Conservation (phyloP, 495 filamentous ascomycete species). For the Hypomontagnella monticulosa region DNA sequence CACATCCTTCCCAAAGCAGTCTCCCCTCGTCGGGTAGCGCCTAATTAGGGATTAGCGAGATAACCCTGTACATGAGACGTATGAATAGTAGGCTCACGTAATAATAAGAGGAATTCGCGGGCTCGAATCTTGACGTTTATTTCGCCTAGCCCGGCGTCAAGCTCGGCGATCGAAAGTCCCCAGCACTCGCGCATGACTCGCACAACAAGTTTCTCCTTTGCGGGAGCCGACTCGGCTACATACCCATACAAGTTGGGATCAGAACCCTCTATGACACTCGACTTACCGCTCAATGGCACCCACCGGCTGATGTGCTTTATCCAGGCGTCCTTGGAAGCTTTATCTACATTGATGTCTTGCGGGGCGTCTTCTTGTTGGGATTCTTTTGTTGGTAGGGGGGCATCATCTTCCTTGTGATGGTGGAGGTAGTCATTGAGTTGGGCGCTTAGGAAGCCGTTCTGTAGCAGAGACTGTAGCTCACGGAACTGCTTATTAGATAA, state of each 20-base stretch:
- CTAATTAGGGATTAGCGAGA: slow-evolving; percentile 34
- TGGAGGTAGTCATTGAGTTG: slow-evolving; percentile 56
- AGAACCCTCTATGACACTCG: slow-evolving; percentile 1
- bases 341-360: background rate
- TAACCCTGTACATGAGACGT: background rate
- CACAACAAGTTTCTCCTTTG: slow-evolving; percentile 50
- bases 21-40: slow-evolving; percentile 49
- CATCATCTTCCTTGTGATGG: background rate
- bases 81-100: slow-evolving; percentile 42
- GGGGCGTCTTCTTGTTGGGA: background rate
- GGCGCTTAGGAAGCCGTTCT: slow-evolving; percentile 51
- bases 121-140: slow-evolving; percentile 44
- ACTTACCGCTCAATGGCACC: slow-evolving; percentile 38
- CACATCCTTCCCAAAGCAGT: slow-evolving; percentile 39
- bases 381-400: background rate
- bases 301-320: slow-evolving; percentile 44
- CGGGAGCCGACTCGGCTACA: slow-evolving; percentile 26
- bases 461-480: slow-evolving; percentile 49
- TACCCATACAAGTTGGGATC: slow-evolving; percentile 42
- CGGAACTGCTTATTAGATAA: slow-evolving; percentile 51
- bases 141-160: slow-evolving; percentile 46
- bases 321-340: slow-evolving; percentile 38
- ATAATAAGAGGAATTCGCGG: slow-evolving; percentile 50
- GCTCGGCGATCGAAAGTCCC: slow-evolving; percentile 46
- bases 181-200: slow-evolving; percentile 55